Percentiles rank a stretch among this genome's conserved stretches.
phyloP scores from a whole-genome alignment of 2,329 filamentous ascomycete genomes.

The Venturia aucupariae region DNA sequence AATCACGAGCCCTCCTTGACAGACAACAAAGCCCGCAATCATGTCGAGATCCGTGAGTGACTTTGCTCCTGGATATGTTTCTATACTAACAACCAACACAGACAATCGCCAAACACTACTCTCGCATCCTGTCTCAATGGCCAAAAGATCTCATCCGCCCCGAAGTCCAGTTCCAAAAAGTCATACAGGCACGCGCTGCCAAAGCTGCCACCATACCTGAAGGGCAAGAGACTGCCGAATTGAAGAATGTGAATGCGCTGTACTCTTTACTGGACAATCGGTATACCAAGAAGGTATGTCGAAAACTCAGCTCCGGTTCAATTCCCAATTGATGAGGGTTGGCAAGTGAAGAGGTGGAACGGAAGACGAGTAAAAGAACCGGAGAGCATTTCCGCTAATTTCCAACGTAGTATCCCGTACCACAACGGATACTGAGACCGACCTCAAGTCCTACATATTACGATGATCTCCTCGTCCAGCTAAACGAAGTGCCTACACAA shows the following conservation, averaged over 20 bases:
- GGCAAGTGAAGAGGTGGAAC: not conserved
- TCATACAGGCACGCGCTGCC: slow-evolving; percentile 34
- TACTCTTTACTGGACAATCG: slow-evolving; percentile 52
- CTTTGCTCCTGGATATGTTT: not conserved
- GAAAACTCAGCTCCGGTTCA: not conserved
- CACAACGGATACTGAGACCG: slow-evolving; percentile 39
- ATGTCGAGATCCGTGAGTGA: not conserved
- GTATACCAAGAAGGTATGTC: slow-evolving; percentile 36
- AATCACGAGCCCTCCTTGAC: no score
- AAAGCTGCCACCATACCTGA: not conserved
- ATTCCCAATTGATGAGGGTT: no score
- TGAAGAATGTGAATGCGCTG: slow-evolving; percentile 46
- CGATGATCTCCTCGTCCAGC: slow-evolving; percentile 41
- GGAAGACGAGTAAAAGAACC: not conserved
- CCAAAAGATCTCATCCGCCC: slow-evolving; percentile 42
- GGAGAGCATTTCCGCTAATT: slow-evolving; percentile 10
- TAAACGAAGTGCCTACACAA: slow-evolving; percentile 43
- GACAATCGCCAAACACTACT: slow-evolving; percentile 38
- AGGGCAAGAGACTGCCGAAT: slow-evolving; percentile 24
- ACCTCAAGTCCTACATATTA: slow-evolving; percentile 44
- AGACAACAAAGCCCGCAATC: not conserved
- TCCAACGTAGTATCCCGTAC: slow-evolving; percentile 35
- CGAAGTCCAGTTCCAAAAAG: slow-evolving; percentile 35
- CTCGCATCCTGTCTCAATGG: slow-evolving; percentile 41
- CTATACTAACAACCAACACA: slow-evolving; percentile 13